These are phyloP conservation scores for Dalbergia cultrata DNA, from an alignment of 306 rosid species.

Conservation along the genomic window DNA sequence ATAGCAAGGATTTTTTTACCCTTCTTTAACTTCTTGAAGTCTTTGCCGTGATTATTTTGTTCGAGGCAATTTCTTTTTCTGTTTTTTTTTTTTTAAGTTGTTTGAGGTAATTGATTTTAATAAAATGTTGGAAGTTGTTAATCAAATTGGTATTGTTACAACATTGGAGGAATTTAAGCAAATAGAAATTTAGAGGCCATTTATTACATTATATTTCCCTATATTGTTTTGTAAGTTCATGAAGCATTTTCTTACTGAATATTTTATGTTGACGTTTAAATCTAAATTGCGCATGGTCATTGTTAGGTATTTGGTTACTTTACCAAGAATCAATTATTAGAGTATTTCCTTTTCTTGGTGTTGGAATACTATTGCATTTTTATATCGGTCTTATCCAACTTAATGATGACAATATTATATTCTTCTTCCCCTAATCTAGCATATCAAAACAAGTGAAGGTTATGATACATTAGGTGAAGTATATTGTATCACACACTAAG, in stretches of 20 bases:
- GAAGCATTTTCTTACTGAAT: not conserved
- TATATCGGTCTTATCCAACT: not conserved
- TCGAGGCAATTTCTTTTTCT: not conserved
- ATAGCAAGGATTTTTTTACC: conserved; percentile 63
- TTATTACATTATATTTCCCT: not conserved
- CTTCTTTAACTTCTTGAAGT: not conserved
- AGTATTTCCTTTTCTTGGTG: not conserved
- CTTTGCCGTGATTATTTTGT: conserved; percentile 40
- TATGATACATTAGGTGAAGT: too few species aligned
- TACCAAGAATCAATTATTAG: not conserved
- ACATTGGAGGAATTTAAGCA: too few species aligned
- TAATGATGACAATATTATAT: too few species aligned
- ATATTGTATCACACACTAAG: too few species aligned
- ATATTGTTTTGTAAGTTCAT: conserved; percentile 14
- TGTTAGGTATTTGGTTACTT: conserved; percentile 27
- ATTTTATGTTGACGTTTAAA: not conserved
- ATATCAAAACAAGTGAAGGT: too few species aligned
- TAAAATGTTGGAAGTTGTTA: too few species aligned
- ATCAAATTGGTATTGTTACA: too few species aligned
- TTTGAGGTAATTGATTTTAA: too few species aligned
- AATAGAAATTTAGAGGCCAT: conserved; percentile 5
- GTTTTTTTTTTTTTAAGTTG: too few species aligned
- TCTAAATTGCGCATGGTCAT: conserved; percentile 1
- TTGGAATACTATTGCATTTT: not conserved
- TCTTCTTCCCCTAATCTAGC: too few species aligned